These are phyloP conservation scores for Lasiosphaeris hirsuta DNA, from an alignment of 495 filamentous ascomycete genomes.

Conservation along the genomic window DNA sequence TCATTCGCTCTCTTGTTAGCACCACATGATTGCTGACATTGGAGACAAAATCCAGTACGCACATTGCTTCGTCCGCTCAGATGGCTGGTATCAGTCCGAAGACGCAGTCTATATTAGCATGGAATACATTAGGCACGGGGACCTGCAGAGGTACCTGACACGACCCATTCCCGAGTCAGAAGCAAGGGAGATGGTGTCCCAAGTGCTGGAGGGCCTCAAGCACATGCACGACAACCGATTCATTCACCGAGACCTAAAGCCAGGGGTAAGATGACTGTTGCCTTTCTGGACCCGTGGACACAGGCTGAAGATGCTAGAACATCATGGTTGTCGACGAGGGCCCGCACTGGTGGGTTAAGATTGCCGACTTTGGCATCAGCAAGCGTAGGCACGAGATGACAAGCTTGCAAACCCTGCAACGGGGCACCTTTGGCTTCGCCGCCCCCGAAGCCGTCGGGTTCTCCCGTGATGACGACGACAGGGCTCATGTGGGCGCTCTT, in stretches of 20 bases:
- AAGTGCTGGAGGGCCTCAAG: slow-evolving; percentile 44
- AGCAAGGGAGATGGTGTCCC: slow-evolving; percentile 32
- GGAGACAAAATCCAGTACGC: slow-evolving; percentile 5
- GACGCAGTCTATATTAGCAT: slow-evolving; percentile 38
- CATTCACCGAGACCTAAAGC: slow-evolving; percentile 52
- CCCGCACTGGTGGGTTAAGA: slow-evolving; percentile 45
- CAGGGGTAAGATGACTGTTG: slow-evolving; percentile 19
- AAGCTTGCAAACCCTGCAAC: slow-evolving; percentile 6
- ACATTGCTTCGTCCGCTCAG: slow-evolving; percentile 32
- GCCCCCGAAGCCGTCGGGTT: slow-evolving; percentile 17
- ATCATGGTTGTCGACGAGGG: slow-evolving; percentile 14
- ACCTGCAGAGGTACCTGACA: slow-evolving; percentile 25
- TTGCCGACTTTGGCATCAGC: slow-evolving; percentile 52
- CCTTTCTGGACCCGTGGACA: background rate
- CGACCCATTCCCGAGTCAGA: slow-evolving; percentile 31
- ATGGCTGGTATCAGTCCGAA: slow-evolving; percentile 40
- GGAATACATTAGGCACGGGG: slow-evolving; percentile 38
- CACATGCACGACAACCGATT: slow-evolving; percentile 49
- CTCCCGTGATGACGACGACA: background rate
- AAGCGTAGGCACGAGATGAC: slow-evolving; percentile 10
- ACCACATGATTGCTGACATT: background rate
- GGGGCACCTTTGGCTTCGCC: slow-evolving; percentile 15
- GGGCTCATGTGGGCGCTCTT: slow-evolving; percentile 3
- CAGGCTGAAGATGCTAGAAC: slow-evolving; percentile 15
- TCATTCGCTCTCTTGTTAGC: background rate